Evolutionary conservation across 1,284 basidiomycete species (phyloP).

Genomic region (Rhodotorula sp.): DNA sequence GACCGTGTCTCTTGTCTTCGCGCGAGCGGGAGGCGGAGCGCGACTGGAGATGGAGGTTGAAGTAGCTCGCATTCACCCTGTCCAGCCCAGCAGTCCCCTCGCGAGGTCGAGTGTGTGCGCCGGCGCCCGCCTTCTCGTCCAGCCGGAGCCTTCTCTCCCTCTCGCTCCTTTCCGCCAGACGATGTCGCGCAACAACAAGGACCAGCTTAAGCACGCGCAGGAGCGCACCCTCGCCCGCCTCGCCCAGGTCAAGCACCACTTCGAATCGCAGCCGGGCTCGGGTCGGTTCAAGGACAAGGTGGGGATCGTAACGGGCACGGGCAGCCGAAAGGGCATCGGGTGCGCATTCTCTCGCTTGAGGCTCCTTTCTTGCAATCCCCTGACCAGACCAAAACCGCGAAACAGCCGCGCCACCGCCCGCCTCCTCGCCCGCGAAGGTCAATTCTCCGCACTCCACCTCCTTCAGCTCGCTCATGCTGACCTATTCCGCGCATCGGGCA

Average conservation of each 20-base stretch:
- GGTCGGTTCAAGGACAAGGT: conserved; percentile 74
- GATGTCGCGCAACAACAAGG: conserved; percentile 11
- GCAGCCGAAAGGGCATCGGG: conserved; percentile 82
- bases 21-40: no score
- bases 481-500: conserved; percentile 47
- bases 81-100: no score
- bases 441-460: conserved; percentile 18
- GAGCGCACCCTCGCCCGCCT: conserved; percentile 63
- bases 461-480: background rate
- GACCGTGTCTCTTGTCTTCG: no score
- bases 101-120: no score
- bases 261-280: conserved; percentile 61
- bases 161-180: background rate
- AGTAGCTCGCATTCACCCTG: no score
- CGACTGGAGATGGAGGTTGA: no score
- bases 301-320: conserved; percentile 86
- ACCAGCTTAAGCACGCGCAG: conserved; percentile 20
- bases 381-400: conserved; percentile 44
- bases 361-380: background rate
- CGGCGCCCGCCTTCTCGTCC: no score
- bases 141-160: background rate
- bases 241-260: conserved; percentile 69
- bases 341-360: conserved; percentile 50
- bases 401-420: conserved; percentile 69
- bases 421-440: conserved; percentile 78